Base-by-base conservation (phyloP, 2,329 filamentous ascomycete genomes). In the Thermomyces lanuginosus region DNA sequence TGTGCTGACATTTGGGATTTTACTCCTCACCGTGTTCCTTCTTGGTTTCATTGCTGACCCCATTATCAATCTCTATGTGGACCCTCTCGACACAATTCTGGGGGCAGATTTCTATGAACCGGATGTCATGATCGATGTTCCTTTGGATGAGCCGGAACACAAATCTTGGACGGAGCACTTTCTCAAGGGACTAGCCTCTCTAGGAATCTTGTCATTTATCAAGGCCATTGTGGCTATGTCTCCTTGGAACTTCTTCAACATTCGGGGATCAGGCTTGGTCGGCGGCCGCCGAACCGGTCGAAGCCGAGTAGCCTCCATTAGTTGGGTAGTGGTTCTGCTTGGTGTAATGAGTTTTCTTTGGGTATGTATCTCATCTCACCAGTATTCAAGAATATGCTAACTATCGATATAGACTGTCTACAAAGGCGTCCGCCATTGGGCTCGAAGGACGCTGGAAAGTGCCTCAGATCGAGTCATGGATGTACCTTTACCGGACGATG, bases 21-120 rank as follows among this genome's bases (percentile, higher is more conserved):
- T 93, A 37, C 31, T 82, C 18, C 35, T 73, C 22, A 66, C 74
- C 27, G 64, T 92, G 14, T 95, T 92, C 44, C 20, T 80, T 1
- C 69, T 95, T 30, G 89, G 89, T 21, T 95, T 93, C 43, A 56
- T 95, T 38, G 86, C 84, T 33, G 84, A 95, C 51, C 84, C 84
- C 1, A 81, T 95, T 33, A 76, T 95, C 49, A 80, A 83, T 41
- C 58, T 92, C 15, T 92, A 86, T 60, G 56, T 86, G 29, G 82
- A 92, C 44, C 83, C 83, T 0, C 55, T 72, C 30, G 70, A 72
- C 26, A 70, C 69, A 7, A 59, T 76, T 21, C 56, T 72, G 14
- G 55, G 61, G 15, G 57, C 52, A 45, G 44, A 49, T 24, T 49
- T 39, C 34, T 55, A 28, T 27, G 55, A 62, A 25, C 41, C 53